Evolutionary conservation across 192 early-diverging fungal species (phyloP), one percentile per base, ranked within the genome.

Genomic region (Coemansia sp.): DNA sequence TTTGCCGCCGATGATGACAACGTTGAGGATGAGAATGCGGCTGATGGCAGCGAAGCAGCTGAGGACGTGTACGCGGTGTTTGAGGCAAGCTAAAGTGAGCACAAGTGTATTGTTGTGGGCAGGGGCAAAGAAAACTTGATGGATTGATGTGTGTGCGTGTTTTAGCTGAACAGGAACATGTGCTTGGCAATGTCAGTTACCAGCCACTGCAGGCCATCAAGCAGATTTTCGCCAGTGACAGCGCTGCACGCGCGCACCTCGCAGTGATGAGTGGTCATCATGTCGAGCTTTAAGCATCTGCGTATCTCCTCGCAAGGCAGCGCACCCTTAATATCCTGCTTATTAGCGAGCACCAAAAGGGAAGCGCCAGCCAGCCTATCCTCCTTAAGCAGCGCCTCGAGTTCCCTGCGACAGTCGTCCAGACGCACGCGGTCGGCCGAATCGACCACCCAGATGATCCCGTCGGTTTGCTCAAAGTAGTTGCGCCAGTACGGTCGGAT

Each of bases 401-500:
- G 66, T 72, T 99, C 97, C 18, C 71, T 53, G 38, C 76, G 83
- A 62, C 94, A 97, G 59, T 91, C 89, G 23, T 85, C 75, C 60
- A 97, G 75, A 14, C 97, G 73, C 33, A 85, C 70, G 44, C 87
- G 62, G 70, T 99, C 97, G 12, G 91, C 92, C 37, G 91, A 89
- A 62, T 99, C 97, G 13, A 99, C 93, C 0, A 99, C 97, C 95
- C 95, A 99, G 21, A 98, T 88, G 13, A 99, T 69, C 0, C 89
- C 97, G 60, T 99, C 97, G 0, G 97, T 99, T 54, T 96, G 91
- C 67, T 99, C 97, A 86, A 99, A 99, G 63, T 99, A 99, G 81
- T 99, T 99, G 27, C 95, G 80, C 97, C 97, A 99, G 71, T 97
- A 99, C 5, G 92, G 88, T 56, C 97, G 84, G 62, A 99, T 96